Conservation (phyloP, 2,329 filamentous ascomycete species). For the Colletotrichum endophyticum region DNA sequence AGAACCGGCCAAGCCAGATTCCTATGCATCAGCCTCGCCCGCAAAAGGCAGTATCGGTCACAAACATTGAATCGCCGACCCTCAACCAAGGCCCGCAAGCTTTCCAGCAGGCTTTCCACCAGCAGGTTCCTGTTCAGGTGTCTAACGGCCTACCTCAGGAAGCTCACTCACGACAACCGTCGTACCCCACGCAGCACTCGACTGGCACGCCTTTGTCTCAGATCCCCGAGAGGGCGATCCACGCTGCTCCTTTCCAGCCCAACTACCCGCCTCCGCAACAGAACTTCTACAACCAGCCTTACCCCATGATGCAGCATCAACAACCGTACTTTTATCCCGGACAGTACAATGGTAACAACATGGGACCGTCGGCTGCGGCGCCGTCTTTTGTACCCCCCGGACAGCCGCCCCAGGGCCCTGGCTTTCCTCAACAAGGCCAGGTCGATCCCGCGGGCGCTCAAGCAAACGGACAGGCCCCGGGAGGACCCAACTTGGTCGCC, state of each 20-base stretch:
- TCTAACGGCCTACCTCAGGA: conserved; percentile 61
- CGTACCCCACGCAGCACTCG: conserved; percentile 73
- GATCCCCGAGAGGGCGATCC: conserved; percentile 90
- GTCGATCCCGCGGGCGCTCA: conserved; percentile 34
- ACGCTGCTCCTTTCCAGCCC: conserved; percentile 89
- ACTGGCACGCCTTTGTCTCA: conserved; percentile 85
- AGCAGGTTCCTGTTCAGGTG: conserved; percentile 85
- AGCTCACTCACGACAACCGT: conserved; percentile 69
- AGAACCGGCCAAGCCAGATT: conserved; percentile 57
- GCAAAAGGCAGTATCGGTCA: conserved; percentile 91
- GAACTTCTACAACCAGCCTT: conserved; percentile 63
- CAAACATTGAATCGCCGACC: conserved; percentile 87
- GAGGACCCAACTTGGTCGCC: conserved; percentile 66
- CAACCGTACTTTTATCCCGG: conserved; percentile 63
- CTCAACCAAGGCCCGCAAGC: conserved; percentile 70
- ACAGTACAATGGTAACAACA: conserved; percentile 28
- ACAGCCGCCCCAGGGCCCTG: conserved; percentile 49
- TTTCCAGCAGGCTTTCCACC: conserved; percentile 92
- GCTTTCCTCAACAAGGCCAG: conserved; percentile 48
- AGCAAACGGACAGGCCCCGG: conserved; percentile 45
- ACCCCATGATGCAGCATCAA: conserved; percentile 59
- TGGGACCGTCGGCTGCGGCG: conserved; percentile 37
- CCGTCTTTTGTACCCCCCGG: conserved; percentile 63
- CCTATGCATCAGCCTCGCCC: conserved; percentile 95
- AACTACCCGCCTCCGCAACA: conserved; percentile 64